phyloP scores from a whole-genome alignment of 768 basidiomycete species.

The Gloeophyllum trabeum region DNA sequence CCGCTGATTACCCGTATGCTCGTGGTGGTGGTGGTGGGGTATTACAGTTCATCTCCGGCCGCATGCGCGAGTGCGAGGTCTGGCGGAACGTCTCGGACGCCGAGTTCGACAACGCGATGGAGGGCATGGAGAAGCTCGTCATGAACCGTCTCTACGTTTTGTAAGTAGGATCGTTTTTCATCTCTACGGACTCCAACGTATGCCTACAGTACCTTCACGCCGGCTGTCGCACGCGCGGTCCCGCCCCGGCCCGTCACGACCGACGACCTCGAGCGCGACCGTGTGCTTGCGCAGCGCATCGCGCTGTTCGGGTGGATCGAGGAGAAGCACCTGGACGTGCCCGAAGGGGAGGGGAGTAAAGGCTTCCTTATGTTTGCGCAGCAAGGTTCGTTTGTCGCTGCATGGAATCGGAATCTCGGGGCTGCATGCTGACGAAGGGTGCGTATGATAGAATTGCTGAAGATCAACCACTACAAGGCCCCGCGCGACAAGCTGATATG shows the following conservation, averaged over 20 bases:
- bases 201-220: constrained; percentile 75
- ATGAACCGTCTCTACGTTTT: constrained; percentile 97
- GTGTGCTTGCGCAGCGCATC: constrained; percentile 82
- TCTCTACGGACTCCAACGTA: constrained; percentile 5
- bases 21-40: no score
- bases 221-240: constrained; percentile 54
- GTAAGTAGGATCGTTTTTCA: no score
- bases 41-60: constrained; percentile 72
- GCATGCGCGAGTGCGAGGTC: constrained; percentile 77
- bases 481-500: constrained; percentile 97
- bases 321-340: constrained; percentile 84
- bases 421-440: background rate
- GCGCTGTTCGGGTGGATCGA: constrained; percentile 85
- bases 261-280: constrained; percentile 95
- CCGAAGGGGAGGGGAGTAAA: constrained; percentile 57
- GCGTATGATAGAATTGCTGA: constrained; percentile 60
- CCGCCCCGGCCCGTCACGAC: constrained; percentile 75
- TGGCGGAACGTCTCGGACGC: constrained; percentile 71
- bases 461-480: constrained; percentile 98
- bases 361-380: constrained; percentile 87
- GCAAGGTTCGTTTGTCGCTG: constrained; percentile 45
- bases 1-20: no score
- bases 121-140: constrained; percentile 99
- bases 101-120: constrained; percentile 94
- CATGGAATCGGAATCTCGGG: background rate